These are phyloP conservation scores for Suhomyces panamericanus DNA, from an alignment of 1,139 yeast genomes.

Conservation along the genomic window DNA sequence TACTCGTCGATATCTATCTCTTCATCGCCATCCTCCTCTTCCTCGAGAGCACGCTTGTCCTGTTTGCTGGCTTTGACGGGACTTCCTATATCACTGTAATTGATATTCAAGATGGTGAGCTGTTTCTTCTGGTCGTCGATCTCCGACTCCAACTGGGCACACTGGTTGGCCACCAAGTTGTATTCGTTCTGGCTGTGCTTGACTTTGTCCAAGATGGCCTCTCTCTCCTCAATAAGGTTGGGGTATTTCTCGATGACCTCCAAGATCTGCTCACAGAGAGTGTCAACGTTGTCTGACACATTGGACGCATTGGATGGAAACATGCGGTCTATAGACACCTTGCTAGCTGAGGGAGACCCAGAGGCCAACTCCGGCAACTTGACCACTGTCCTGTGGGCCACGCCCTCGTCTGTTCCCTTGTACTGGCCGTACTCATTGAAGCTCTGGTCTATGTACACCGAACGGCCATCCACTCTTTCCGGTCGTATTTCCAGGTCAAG, in stretches of 20 bases:
- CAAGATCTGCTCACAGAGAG: slow-evolving; percentile 24
- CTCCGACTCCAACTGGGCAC: slow-evolving; percentile 27
- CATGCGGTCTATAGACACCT: background rate
- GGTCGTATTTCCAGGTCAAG: slow-evolving; percentile 23
- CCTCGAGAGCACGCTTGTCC: slow-evolving; percentile 12
- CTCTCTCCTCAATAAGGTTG: slow-evolving; percentile 27
- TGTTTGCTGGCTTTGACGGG: slow-evolving; percentile 21
- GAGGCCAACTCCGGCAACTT: slow-evolving; percentile 14
- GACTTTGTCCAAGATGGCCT: slow-evolving; percentile 24
- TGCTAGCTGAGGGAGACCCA: slow-evolving; percentile 6
- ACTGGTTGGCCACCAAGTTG: slow-evolving; percentile 25
- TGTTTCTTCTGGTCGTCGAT: slow-evolving; percentile 31
- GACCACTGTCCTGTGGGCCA: slow-evolving; percentile 18
- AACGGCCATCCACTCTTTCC: slow-evolving; percentile 41
- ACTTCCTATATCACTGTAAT: slow-evolving; percentile 25
- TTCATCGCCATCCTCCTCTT: slow-evolving; percentile 28
- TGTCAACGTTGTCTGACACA: slow-evolving; percentile 17
- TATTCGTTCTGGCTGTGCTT: slow-evolving; percentile 24
- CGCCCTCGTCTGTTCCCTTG: slow-evolving; percentile 10
- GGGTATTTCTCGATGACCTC: slow-evolving; percentile 31
- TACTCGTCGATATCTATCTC: slow-evolving; percentile 36
- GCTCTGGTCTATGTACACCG: slow-evolving; percentile 28
- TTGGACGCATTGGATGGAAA: slow-evolving; percentile 2
- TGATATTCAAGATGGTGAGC: slow-evolving; percentile 29
- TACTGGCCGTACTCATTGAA: slow-evolving; percentile 19